phyloP scores from a whole-genome alignment of 2,329 filamentous ascomycete species.

The Fusarium newnesense region DNA sequence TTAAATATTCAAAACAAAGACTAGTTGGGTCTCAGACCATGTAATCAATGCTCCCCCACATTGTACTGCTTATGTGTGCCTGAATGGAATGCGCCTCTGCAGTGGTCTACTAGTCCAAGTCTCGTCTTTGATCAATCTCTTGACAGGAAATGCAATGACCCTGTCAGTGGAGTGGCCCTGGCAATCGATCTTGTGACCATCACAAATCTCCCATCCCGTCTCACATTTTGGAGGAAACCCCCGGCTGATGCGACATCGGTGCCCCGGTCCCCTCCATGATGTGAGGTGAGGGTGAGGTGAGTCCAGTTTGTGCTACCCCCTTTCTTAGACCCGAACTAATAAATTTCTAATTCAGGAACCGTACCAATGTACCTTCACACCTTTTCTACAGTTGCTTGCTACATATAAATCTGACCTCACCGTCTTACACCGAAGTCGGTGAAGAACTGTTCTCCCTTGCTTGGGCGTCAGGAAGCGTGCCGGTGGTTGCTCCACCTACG shows the following conservation, averaged over 20 bases:
- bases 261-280: slow-evolving; percentile 7
- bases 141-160: slow-evolving; percentile 20
- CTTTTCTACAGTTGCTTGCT: neutral
- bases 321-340: slow-evolving; percentile 9
- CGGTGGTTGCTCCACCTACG: slow-evolving; percentile 30
- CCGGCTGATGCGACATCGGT: slow-evolving; percentile 41
- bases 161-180: slow-evolving; percentile 23
- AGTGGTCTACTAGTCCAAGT: slow-evolving; percentile 24
- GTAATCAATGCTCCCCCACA: slow-evolving; percentile 29
- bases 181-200: slow-evolving; percentile 45
- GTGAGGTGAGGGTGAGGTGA: slow-evolving; percentile 13
- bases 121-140: slow-evolving; percentile 27
- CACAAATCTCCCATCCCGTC: slow-evolving; percentile 40
- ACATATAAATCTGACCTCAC: slow-evolving; percentile 23
- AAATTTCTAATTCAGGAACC: slow-evolving; percentile 16
- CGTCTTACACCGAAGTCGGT: slow-evolving; percentile 44
- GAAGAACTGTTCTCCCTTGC: slow-evolving; percentile 24
- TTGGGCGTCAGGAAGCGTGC: slow-evolving; percentile 33
- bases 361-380: slow-evolving; percentile 4
- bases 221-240: slow-evolving; percentile 32
- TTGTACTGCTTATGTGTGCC: slow-evolving; percentile 15
- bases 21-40: neutral
- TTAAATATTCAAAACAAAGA: neutral
- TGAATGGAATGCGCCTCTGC: slow-evolving; percentile 25
- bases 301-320: slow-evolving; percentile 9